Conservation (phyloP, 495 filamentous ascomycete genomes). For the Astrocystis sublimbata region DNA sequence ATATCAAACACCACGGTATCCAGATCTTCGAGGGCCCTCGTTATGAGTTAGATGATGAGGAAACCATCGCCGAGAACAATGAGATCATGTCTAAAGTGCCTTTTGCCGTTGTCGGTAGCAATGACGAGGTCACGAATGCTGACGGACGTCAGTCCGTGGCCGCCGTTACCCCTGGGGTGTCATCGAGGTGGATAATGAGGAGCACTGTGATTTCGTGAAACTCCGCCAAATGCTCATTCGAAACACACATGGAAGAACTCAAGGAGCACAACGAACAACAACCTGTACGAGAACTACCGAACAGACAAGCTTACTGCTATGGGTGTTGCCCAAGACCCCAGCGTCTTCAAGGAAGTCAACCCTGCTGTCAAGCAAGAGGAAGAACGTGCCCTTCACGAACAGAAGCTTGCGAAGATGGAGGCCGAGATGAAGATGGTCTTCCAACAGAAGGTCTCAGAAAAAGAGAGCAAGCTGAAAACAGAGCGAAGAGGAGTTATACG, state of each 20-base stretch:
- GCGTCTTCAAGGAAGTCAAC: conserved; percentile 99
- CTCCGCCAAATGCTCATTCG: conserved; percentile 99
- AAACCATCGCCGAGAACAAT: conserved; percentile 99
- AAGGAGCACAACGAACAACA: conserved; percentile 99
- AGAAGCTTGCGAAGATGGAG: conserved; percentile 99
- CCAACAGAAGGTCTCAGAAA: conserved; percentile 99
- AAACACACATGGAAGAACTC: conserved; percentile 99
- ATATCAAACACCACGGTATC: conserved; percentile 94
- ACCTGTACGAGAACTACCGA: conserved; percentile 98
- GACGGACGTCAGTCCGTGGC: conserved; percentile 96
- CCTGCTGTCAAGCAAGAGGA: conserved; percentile 99
- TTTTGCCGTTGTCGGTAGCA: conserved; percentile 96
- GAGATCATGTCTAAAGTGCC: conserved; percentile 99
- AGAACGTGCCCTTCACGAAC: conserved; percentile 95
- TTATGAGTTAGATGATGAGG: conserved; percentile 98
- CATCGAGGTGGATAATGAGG: conserved; percentile 99
- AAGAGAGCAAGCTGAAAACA: conserved; percentile 99
- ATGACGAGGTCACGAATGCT: conserved; percentile 82
- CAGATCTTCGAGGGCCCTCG: conserved; percentile 98
- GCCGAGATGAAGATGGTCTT: conserved; percentile 99
- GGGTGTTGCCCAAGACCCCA: conserved; percentile 97
- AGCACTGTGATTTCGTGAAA: conserved; percentile 99
- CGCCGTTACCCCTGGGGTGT: conserved; percentile 98
- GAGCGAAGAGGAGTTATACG: conserved; percentile 98
- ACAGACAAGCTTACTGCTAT: conserved; percentile 97